Percentiles rank a stretch among this genome's conserved stretches.
Evolutionary conservation across 495 filamentous ascomycete genomes (phyloP).

Genomic region (Annulohypoxylon moriforme): DNA sequence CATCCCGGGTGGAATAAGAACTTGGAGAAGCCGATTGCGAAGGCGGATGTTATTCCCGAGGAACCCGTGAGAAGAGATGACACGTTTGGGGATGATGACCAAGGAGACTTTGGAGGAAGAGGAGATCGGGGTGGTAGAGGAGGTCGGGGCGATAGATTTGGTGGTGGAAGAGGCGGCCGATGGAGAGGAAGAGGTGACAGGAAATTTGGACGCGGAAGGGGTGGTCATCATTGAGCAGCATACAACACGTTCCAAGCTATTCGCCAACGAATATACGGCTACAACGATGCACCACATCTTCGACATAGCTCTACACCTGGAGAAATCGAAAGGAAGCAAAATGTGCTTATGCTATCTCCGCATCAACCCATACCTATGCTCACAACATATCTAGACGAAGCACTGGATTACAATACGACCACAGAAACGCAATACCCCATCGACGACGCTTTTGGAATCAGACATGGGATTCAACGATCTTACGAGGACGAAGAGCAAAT

Average conservation of each 20-base stretch:
- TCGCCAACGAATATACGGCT: not conserved
- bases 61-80: conserved; percentile 67
- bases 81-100: conserved; percentile 58
- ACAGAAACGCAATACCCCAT: not conserved
- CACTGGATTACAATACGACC: not conserved
- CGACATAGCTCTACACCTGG: not conserved
- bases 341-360: not conserved
- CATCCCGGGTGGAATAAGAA: conserved; percentile 83
- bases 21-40: conserved; percentile 77
- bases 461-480: not conserved
- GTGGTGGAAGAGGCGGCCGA: conserved; percentile 45
- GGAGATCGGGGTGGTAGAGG: conserved; percentile 63
- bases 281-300: not conserved
- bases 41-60: conserved; percentile 66
- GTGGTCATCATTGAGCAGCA: conserved; percentile 39
- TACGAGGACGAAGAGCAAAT: not conserved
- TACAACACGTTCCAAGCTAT: not conserved
- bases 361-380: not conserved
- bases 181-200: conserved; percentile 52
- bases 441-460: too few relatives aligned
- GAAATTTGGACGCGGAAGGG: conserved; percentile 49
- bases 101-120: conserved; percentile 58
- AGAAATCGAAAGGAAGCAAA: not conserved
- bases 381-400: not conserved
- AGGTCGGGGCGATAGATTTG: conserved; percentile 50